Percentiles rank a stretch among this genome's conserved stretches.
These are phyloP conservation scores for Penicillium turbatum DNA, from an alignment of 495 filamentous ascomycete species.

Conservation along the genomic window DNA sequence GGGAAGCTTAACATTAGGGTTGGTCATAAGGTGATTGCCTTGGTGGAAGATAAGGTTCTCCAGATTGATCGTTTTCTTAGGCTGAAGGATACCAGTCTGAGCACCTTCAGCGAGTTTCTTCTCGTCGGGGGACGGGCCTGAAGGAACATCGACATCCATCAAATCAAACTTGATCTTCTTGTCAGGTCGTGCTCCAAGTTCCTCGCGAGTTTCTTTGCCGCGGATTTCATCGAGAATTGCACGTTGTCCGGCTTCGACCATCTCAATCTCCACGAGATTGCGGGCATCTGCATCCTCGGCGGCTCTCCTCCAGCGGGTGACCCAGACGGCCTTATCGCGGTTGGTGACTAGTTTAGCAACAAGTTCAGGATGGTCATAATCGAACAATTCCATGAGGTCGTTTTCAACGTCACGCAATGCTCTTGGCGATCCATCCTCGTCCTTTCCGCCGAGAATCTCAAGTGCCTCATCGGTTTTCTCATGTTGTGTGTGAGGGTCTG, in stretches of 20 bases:
- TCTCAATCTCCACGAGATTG: slow-evolving; percentile 76
- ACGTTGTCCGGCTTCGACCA: slow-evolving; percentile 81
- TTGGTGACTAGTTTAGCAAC: slow-evolving; percentile 92
- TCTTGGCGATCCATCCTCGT: slow-evolving; percentile 77
- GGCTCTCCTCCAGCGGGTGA: slow-evolving; percentile 80
- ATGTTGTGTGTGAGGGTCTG: slow-evolving; percentile 85
- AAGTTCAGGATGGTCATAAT: slow-evolving; percentile 92
- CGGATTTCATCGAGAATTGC: slow-evolving; percentile 81
- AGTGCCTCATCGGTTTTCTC: slow-evolving; percentile 80
- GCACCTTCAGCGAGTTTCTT: slow-evolving; percentile 57
- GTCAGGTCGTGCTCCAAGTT: slow-evolving; percentile 49
- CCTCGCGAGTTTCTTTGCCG: slow-evolving; percentile 56
- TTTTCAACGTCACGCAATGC: slow-evolving; percentile 92
- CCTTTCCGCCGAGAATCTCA: slow-evolving; percentile 68
- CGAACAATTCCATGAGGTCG: slow-evolving; percentile 95
- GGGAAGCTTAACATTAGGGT: slow-evolving; percentile 89
- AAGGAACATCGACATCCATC: slow-evolving; percentile 87
- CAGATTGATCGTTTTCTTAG: slow-evolving; percentile 80
- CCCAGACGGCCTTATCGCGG: slow-evolving; percentile 88
- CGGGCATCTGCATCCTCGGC: slow-evolving; percentile 76
- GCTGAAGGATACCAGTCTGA: slow-evolving; percentile 80
- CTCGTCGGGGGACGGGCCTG: slow-evolving; percentile 47
- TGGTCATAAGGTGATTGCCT: slow-evolving; percentile 98
- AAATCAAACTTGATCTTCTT: slow-evolving; percentile 81
- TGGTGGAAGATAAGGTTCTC: slow-evolving; percentile 97